phyloP scores from a whole-genome alignment of 495 filamentous ascomycete species.

The Penicillium nucicola region DNA sequence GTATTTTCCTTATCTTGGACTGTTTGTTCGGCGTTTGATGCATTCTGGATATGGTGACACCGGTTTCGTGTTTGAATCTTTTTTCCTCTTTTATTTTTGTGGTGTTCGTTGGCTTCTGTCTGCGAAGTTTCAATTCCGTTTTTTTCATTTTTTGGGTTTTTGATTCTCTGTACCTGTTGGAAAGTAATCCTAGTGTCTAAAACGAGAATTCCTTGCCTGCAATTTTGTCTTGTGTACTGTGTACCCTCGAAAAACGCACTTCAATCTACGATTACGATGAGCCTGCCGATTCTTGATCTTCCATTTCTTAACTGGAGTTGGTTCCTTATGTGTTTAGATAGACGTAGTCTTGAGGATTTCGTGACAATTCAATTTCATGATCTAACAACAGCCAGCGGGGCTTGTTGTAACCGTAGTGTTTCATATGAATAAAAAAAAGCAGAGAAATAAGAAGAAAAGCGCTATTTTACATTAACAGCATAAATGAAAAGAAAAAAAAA shows the following conservation, averaged over 20 bases:
- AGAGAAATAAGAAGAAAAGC: slow-evolving; percentile 11
- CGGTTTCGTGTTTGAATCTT: slow-evolving; percentile 21
- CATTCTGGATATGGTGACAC: slow-evolving; percentile 36
- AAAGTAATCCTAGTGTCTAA: slow-evolving; percentile 15
- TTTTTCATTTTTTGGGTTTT: slow-evolving; percentile 11
- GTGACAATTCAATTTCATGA: background rate
- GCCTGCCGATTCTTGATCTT: too few species aligned
- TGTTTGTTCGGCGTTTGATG: slow-evolving; percentile 35
- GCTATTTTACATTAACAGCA: slow-evolving; percentile 24
- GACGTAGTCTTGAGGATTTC: too few species aligned
- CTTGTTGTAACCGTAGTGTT: background rate
- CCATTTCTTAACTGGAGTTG: too few species aligned
- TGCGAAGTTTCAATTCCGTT: slow-evolving; percentile 13
- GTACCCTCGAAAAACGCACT: background rate
- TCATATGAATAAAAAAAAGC: background rate
- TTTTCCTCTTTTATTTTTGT: slow-evolving; percentile 15
- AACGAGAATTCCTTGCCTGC: background rate
- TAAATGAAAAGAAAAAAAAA: too few species aligned
- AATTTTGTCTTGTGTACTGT: too few species aligned
- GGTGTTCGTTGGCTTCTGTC: slow-evolving; percentile 10
- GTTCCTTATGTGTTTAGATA: too few species aligned
- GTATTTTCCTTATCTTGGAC: slow-evolving; percentile 26
- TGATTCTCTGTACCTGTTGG: slow-evolving; percentile 3
- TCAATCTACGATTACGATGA: too few species aligned
- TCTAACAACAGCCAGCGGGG: background rate